A percentile compares a stretch with the other conserved stretches of the same genome.
Evolutionary conservation across 306 rosid genomes (phyloP).

Genomic region (Cyclanthera cordifolia): DNA sequence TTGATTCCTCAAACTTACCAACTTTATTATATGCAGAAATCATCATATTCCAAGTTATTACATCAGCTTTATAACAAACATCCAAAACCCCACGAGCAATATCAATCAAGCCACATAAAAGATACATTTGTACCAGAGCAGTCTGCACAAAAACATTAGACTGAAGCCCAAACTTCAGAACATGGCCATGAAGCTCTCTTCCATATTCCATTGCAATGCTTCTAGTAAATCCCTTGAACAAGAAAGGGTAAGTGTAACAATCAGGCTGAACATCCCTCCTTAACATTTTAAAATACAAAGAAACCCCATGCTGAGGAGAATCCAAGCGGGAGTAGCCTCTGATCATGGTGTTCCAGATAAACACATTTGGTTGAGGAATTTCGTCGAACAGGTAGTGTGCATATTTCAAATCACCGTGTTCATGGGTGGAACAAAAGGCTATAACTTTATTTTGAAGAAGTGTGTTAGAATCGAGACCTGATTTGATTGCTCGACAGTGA

Average conservation of each 20-base stretch:
- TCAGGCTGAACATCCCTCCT: slow-evolving; percentile 42
- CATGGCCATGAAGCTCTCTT: slow-evolving; percentile 49
- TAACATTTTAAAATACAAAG: slow-evolving; percentile 49
- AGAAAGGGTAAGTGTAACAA: slow-evolving; percentile 56
- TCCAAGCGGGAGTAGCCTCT: slow-evolving; percentile 52
- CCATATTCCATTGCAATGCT: slow-evolving; percentile 32
- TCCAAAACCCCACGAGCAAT: slow-evolving; percentile 48
- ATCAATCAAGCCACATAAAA: slow-evolving; percentile 41
- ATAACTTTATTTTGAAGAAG: slow-evolving; percentile 30
- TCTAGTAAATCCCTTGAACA: slow-evolving; percentile 50
- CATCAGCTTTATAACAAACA: slow-evolving; percentile 45
- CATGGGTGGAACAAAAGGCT: slow-evolving; percentile 31
- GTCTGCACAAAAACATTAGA: slow-evolving; percentile 58
- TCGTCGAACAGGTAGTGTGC: slow-evolving; percentile 55
- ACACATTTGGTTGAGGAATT: slow-evolving; percentile 51
- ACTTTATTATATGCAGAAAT: slow-evolving; percentile 62
- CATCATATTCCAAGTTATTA: slow-evolving; percentile 63
- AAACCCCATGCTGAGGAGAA: slow-evolving; percentile 36
- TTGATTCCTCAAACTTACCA: slow-evolving; percentile 45
- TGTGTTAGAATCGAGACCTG: slow-evolving; percentile 34
- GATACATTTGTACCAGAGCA: slow-evolving; percentile 54
- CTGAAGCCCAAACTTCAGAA: slow-evolving; percentile 48
- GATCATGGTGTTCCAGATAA: slow-evolving; percentile 63
- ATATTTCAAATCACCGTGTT: slow-evolving; percentile 42
- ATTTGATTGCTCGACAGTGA: slow-evolving; percentile 43